Evolutionary conservation across 2,329 filamentous ascomycete genomes (phyloP).

Genomic region (Paraconiothyrium brasiliense): DNA sequence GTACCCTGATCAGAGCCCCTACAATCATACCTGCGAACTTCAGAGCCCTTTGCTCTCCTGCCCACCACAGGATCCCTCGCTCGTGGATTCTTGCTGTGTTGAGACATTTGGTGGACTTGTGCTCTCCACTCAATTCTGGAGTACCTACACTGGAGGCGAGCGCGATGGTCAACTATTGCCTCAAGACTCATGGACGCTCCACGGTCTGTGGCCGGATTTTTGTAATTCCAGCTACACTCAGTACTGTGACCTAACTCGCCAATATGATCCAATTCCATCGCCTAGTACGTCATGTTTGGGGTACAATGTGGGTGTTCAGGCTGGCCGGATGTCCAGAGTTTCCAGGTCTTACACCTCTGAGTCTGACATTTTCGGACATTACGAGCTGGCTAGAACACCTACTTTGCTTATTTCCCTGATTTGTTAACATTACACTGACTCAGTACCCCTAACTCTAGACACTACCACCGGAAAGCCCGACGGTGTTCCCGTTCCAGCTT

Average conservation of each 20-base stretch:
- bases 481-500: conserved; percentile 64
- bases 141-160: conserved; percentile 70
- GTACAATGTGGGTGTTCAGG: no score
- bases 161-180: conserved; percentile 67
- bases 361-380: no score
- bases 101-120: conserved; percentile 72
- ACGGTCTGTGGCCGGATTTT: conserved; percentile 67
- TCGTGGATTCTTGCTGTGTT: conserved; percentile 69
- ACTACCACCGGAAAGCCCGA: conserved; percentile 67
- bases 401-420: no score
- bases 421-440: no score
- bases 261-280: conserved; percentile 69
- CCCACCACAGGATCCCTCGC: conserved; percentile 38
- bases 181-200: conserved; percentile 65
- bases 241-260: conserved; percentile 71
- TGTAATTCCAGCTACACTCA: conserved; percentile 69
- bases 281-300: conserved; percentile 52
- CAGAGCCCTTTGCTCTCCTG: conserved; percentile 47
- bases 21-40: conserved; percentile 67
- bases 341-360: no score
- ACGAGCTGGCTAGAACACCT: no score
- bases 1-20: conserved; percentile 57
- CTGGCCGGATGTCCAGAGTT: no score
- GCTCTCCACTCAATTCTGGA: conserved; percentile 72
- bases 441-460: conserved; percentile 36